Evolutionary conservation across 441 rosid genomes (phyloP), one percentile per base, ranked within the genome.

Genomic region (Dalechampia spathulata): DNA sequence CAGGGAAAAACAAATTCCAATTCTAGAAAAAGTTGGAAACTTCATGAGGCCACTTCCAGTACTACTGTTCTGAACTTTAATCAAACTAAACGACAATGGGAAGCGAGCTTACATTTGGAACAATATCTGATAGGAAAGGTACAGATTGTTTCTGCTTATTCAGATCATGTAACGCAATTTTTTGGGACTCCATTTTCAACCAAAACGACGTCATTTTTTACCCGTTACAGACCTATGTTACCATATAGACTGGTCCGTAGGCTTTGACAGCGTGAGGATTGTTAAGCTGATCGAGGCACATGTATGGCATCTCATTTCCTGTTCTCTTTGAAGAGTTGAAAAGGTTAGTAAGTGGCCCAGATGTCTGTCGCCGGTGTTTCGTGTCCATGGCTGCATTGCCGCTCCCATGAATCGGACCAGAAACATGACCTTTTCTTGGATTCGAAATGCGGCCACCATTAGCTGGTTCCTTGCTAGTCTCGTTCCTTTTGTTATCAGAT

Each of bases 171-270:
- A n/a, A n/a, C n/a, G n/a, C n/a, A n/a, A n/a, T n/a, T n/a, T n/a
- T n/a, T n/a, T n/a, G n/a, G n/a, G n/a, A n/a, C 12, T 5, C 16
- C 34, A 28, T 28, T 28, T 28, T 28, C 34, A 28, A 28, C 0
- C 52, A 32, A 2, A 48, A 19, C 5, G 27, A 23, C 2, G n/a
- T n/a, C 20, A 40, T 22, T 47, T 38, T 23, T 13, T 48, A 7
- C 14, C 34, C 27, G n/a, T 28, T 7, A 28, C 34, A 28, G 28
- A 50, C 34, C 22, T 64, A 75, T 25, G 82, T 78, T 23, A 83
- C 83, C 57, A 76, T 68, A 61, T 76, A 76, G 37, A 76, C 64
- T 49, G 82, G 84, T n/a, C 84, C 83, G 46, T 66, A 80, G n/a
- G 76, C 58, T 16, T 64, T 76, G 26, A 62, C 65, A 34, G 61